Percentiles rank a stretch among this genome's conserved stretches.
Conservation (phyloP, 1,284 basidiomycete species). For the Cerioporus squamosus region DNA sequence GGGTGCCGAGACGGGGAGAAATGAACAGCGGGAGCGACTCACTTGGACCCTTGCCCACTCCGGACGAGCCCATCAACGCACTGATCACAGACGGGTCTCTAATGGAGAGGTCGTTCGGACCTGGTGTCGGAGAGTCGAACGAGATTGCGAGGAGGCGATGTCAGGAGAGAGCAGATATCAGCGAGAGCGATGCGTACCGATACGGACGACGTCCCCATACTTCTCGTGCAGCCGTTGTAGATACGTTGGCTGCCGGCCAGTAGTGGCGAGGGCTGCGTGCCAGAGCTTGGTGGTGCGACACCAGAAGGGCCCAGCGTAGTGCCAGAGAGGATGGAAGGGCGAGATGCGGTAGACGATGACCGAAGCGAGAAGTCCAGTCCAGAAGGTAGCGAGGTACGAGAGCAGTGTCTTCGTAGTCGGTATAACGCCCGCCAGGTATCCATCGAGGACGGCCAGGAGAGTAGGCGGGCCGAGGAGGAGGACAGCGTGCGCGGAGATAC, state of each 20-base stretch:
- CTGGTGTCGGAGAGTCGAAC: no score
- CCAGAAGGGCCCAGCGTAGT: slow-evolving; percentile 32
- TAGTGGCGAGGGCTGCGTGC: slow-evolving; percentile 13
- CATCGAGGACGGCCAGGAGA: not conserved
- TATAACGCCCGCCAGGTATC: not conserved
- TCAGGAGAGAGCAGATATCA: not conserved
- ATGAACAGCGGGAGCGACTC: not conserved
- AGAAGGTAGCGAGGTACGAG: not conserved
- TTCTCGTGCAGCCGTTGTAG: slow-evolving; percentile 27
- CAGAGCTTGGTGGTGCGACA: slow-evolving; percentile 30
- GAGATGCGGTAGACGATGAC: slow-evolving; percentile 31
- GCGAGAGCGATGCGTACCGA: slow-evolving; percentile 20
- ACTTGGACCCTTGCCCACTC: slow-evolving; percentile 30
- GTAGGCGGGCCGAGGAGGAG: not conserved
- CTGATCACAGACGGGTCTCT: slow-evolving; percentile 16
- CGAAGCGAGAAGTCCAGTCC: not conserved
- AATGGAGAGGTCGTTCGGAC: slow-evolving; percentile 35
- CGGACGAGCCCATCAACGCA: slow-evolving; percentile 22
- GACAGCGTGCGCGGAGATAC: not conserved
- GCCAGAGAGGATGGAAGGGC: slow-evolving; percentile 34
- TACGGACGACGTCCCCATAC: slow-evolving; percentile 35
- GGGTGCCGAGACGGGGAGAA: not conserved
- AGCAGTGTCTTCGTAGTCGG: not conserved
- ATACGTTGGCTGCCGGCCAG: slow-evolving; percentile 29
- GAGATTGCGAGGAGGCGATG: no score